Percentiles rank a stretch among this genome's conserved stretches.
phyloP scores from a whole-genome alignment of 805 yeast genomes.

The Candida oleophila region DNA sequence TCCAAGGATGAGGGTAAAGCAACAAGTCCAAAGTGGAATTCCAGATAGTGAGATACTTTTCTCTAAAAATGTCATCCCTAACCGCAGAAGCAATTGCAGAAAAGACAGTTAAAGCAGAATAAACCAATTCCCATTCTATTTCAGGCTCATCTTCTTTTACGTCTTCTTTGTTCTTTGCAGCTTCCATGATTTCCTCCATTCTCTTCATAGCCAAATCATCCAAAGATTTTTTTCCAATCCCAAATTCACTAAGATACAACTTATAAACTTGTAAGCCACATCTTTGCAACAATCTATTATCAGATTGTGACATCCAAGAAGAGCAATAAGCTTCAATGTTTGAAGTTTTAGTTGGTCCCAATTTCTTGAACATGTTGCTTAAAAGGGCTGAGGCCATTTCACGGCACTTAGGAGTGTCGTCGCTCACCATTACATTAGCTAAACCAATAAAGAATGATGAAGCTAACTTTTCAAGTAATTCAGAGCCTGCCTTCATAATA shows the following conservation, averaged over 20 bases:
- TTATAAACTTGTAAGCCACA: constrained; percentile 77
- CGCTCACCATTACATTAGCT: constrained; percentile 74
- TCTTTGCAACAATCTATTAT: constrained; percentile 53
- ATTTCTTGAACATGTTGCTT: constrained; percentile 50
- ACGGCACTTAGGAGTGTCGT: constrained; percentile 74
- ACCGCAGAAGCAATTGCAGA: constrained; percentile 39
- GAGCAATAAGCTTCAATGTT: constrained; percentile 41
- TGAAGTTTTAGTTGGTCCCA: constrained; percentile 30
- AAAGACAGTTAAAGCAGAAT: constrained; percentile 59
- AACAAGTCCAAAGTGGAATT: constrained; percentile 49
- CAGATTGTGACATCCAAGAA: constrained; percentile 65
- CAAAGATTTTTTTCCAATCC: constrained; percentile 39
- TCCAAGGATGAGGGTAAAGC: constrained; percentile 91
- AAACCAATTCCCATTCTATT: constrained; percentile 75
- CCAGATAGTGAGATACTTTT: constrained; percentile 47
- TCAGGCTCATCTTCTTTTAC: constrained; percentile 33
- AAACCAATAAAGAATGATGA: constrained; percentile 81
- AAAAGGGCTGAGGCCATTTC: constrained; percentile 75
- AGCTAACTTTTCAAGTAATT: constrained; percentile 57
- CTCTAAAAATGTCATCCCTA: constrained; percentile 27
- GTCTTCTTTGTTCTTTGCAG: constrained; percentile 33
- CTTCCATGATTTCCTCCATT: constrained; percentile 22
- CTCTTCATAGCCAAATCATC: constrained; percentile 35
- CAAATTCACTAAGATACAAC: constrained; percentile 52
- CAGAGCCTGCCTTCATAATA: constrained; percentile 61